phyloP scores from a whole-genome alignment of 768 basidiomycete species.

The Lentinula boryana region DNA sequence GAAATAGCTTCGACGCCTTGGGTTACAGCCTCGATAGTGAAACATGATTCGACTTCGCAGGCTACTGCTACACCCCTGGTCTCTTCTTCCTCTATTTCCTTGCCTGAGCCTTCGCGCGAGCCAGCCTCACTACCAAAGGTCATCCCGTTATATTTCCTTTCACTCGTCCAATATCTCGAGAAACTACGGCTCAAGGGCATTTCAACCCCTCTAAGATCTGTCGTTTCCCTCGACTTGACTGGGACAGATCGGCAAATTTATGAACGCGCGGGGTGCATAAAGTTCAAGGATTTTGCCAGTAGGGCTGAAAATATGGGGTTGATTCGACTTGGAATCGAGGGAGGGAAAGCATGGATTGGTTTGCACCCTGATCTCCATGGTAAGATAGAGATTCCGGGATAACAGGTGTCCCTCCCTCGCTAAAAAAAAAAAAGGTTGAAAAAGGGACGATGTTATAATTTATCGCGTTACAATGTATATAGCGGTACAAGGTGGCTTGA shows the following conservation, averaged over 20 bases:
- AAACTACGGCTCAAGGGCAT: background rate
- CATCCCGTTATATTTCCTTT: background rate
- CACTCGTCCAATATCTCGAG: background rate
- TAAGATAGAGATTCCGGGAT: background rate
- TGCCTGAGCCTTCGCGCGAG: background rate
- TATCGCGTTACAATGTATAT: no score
- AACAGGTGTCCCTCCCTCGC: background rate
- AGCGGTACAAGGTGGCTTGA: no score
- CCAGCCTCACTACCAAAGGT: background rate
- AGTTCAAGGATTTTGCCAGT: background rate
- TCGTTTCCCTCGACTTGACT: background rate
- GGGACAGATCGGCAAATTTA: background rate
- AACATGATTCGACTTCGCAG: background rate
- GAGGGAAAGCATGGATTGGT: background rate
- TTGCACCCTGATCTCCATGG: background rate
- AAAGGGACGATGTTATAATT: no score
- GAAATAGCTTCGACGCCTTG: no score
- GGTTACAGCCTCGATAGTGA: background rate
- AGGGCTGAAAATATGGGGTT: background rate
- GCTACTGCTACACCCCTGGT: no score
- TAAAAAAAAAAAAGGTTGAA: no score
- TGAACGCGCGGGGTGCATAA: background rate
- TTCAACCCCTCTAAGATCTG: background rate
- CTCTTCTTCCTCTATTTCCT: background rate
- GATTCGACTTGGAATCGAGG: background rate